These are phyloP conservation scores for Gentiana macrophylla DNA, from an alignment of 257 asterid genomes.

Conservation along the genomic window DNA sequence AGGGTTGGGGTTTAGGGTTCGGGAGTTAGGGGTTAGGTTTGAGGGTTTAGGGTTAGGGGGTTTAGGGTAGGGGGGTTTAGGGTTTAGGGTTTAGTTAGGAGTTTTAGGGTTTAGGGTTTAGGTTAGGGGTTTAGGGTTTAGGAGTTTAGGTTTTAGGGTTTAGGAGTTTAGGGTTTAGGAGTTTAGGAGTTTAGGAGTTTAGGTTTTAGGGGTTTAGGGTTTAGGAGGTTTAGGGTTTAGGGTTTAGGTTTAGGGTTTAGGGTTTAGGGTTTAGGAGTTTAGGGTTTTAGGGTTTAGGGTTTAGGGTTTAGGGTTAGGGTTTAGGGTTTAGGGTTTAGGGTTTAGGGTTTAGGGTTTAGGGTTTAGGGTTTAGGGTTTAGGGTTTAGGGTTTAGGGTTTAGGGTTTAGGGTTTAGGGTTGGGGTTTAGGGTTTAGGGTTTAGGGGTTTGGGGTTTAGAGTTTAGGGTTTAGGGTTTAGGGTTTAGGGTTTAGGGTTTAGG, in stretches of 20 bases:
- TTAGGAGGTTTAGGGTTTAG: slow-evolving; percentile 11
- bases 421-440: no score
- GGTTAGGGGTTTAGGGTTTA: no score
- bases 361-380: slow-evolving; percentile 9
- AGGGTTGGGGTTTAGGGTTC: no score
- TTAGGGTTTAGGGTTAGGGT: slow-evolving; percentile 3
- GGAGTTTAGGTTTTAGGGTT: no score
- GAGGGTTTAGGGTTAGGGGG: slow-evolving; percentile 14
- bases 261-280: slow-evolving; percentile 6
- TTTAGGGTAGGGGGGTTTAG: slow-evolving; percentile 3
- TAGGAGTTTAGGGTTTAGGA: no score
- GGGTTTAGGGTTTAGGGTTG: slow-evolving; percentile 10
- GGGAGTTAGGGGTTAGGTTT: slow-evolving; percentile 7
- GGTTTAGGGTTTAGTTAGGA: slow-evolving; percentile 5
- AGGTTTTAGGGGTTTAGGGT: no score
- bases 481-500: slow-evolving; percentile 13
- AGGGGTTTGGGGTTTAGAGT: no score
- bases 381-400: slow-evolving; percentile 10
- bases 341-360: slow-evolving; percentile 15
- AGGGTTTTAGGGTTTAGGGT: no score
- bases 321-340: slow-evolving; percentile 14
- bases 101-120: slow-evolving; percentile 12
- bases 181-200: no score
- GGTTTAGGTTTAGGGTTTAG: slow-evolving; percentile 8
- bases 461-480: slow-evolving; percentile 10